Conservation (phyloP, 805 yeast species). For the Yarrowia sp. region DNA sequence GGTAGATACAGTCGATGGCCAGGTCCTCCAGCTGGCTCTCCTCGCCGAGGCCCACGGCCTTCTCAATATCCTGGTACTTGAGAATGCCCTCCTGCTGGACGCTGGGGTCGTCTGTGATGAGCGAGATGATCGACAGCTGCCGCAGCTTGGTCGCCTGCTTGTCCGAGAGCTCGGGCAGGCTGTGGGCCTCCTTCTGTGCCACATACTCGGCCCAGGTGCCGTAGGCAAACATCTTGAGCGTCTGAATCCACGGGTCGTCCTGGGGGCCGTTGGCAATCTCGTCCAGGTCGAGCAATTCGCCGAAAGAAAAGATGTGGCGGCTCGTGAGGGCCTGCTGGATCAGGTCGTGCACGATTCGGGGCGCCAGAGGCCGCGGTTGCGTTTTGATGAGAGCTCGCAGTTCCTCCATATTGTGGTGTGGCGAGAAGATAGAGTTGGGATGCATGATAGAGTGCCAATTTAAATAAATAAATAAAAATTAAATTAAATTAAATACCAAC, state of each 20-base stretch:
- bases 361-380: conserved; percentile 15
- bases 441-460: no score
- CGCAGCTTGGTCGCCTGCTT: conserved; percentile 31
- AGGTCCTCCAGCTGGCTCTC: conserved; percentile 31
- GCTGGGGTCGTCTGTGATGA: conserved; percentile 16
- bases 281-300: conserved; percentile 3
- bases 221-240: conserved; percentile 30
- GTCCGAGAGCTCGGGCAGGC: conserved; percentile 27
- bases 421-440: neutral
- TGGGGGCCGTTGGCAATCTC: neutral
- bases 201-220: conserved; percentile 31
- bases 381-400: conserved; percentile 2
- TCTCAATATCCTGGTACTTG: conserved; percentile 28
- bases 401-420: neutral
- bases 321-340: conserved; percentile 12
- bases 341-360: neutral
- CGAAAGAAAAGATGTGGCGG: conserved; percentile 4
- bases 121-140: conserved; percentile 32
- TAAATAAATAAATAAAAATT: no score
- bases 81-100: conserved; percentile 28
- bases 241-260: conserved; percentile 26
- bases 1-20: conserved; percentile 33
- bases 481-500: no score
- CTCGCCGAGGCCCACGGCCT: conserved; percentile 26
- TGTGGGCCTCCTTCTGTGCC: neutral